A percentile compares a stretch with the other conserved stretches of the same genome.
Evolutionary conservation across 1,139 yeast species (phyloP).

Genomic region (Yamadazyma triangularis): DNA sequence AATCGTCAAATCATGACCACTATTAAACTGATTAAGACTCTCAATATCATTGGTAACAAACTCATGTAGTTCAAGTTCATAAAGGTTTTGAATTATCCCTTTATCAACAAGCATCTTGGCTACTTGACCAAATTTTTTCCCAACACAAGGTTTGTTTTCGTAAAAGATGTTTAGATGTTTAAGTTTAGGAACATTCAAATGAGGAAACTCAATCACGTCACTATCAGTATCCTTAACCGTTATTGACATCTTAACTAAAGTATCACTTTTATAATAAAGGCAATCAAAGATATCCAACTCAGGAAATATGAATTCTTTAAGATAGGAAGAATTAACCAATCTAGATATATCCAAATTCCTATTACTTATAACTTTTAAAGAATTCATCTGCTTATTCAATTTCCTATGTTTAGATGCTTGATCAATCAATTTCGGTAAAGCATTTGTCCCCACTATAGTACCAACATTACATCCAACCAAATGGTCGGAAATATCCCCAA

Average conservation of each 20-base stretch:
- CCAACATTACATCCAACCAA: constrained; percentile 2
- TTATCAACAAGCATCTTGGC: constrained; percentile 3
- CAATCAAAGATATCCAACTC: constrained; percentile 1
- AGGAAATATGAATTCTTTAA: constrained; percentile 4
- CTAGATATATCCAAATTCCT: background rate
- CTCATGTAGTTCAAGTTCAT: constrained; percentile 8
- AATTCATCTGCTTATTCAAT: constrained; percentile 3
- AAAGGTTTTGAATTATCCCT: constrained; percentile 2
- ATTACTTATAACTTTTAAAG: constrained; percentile 3
- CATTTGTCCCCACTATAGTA: constrained; percentile 4
- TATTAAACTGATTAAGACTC: constrained; percentile 8
- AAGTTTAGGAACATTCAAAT: constrained; percentile 4
- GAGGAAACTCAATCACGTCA: background rate
- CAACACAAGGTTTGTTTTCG: constrained; percentile 5
- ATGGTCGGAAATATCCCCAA: constrained; percentile 2
- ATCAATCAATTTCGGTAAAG: constrained; percentile 2
- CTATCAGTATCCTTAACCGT: constrained; percentile 3
- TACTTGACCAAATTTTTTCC: constrained; percentile 1
- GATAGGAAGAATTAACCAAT: background rate
- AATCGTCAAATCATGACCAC: constrained; percentile 3
- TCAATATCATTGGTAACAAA: constrained; percentile 4
- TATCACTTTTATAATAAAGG: background rate
- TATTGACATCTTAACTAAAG: constrained; percentile 2
- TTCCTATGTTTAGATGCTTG: constrained; percentile 1
- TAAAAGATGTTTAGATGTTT: constrained; percentile 6